phyloP scores from a whole-genome alignment of 2,329 filamentous ascomycete species.

The Bipolaris bicolor region DNA sequence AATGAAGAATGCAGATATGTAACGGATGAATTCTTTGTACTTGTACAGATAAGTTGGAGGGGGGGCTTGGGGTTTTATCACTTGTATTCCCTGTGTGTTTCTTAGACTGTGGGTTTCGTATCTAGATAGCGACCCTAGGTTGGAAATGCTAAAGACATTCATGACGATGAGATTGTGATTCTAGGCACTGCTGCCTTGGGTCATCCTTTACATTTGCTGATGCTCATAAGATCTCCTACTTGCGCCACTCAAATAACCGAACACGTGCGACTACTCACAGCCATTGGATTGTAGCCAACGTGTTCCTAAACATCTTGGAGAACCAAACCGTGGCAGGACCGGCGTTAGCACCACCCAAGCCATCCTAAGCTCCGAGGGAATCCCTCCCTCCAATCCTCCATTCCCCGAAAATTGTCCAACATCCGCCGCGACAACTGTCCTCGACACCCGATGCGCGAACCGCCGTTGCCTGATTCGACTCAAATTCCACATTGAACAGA shows the following conservation, averaged over 20 bases:
- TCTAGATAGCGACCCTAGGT: neutral
- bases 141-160: slow-evolving; percentile 8
- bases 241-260: neutral
- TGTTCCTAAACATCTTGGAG: slow-evolving; percentile 5
- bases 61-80: neutral
- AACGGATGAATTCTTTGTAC: slow-evolving; percentile 30
- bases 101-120: neutral
- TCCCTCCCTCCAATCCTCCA: neutral
- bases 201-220: neutral
- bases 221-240: neutral
- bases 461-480: neutral
- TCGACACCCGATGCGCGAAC: neutral
- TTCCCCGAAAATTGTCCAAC: neutral
- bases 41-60: slow-evolving; percentile 34
- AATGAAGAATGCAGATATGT: slow-evolving; percentile 26
- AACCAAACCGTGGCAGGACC: neutral
- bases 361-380: slow-evolving; percentile 13
- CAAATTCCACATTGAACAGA: neutral
- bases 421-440: neutral
- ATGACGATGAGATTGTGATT: slow-evolving; percentile 4
- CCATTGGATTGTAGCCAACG: slow-evolving; percentile 2
- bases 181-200: neutral
- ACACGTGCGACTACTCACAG: neutral
- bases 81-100: slow-evolving; percentile 4
- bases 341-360: slow-evolving; percentile 11